Evolutionary conservation across 176 grass and related monocot genomes (phyloP), one percentile per base, ranked within the genome.

Genomic region (Aechmea fasciata): DNA sequence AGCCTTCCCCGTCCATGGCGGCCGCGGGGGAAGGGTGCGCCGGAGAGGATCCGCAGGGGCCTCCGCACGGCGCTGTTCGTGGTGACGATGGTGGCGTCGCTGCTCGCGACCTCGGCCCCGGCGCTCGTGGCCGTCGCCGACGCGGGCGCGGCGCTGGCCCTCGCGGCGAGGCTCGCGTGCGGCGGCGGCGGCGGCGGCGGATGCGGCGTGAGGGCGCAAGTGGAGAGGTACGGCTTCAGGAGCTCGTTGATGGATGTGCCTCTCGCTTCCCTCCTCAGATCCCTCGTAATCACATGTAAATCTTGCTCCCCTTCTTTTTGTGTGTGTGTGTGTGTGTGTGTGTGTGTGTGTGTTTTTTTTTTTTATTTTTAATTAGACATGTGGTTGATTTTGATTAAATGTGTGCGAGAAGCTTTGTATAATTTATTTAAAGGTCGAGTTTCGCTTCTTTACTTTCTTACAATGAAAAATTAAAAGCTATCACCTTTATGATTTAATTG

Each of bases 171-270:
- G 10, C 80, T 92, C 63, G 85, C 78, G 4, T 88, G 83, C 81
- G 68, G 65, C 47, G 62, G 70, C 68, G 74, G 83, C 75, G 86
- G 83, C 76, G 68, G 65, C 47, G 62, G 70, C 68, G 74, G 83
- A 72, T 29, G 47, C 29, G 83, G 86, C 13, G 28, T 89, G 52
- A 75, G 69, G 54, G 79, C 51, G 29, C 81, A 79, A 67, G 11
- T 97, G 20, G 70, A 64, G 65, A 63, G 63, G 0, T 97, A 92
- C 26, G 73, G 77, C 15, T 97, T 92, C 78, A 77, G 73, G 72
- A 92, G 70, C 82, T 97, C 93, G 51, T 83, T 97, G 51, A 72
- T 87, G 24, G 93, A 97, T 77, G 86, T 92, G 68, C 89, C 89
- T 48, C 76, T 97, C 20, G 77, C 92, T 83, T 97, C 89, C 47